A percentile compares a stretch with the other conserved stretches of the same genome.
phyloP scores from a whole-genome alignment of 73 alveolate species.

The Stentor roeselii region DNA sequence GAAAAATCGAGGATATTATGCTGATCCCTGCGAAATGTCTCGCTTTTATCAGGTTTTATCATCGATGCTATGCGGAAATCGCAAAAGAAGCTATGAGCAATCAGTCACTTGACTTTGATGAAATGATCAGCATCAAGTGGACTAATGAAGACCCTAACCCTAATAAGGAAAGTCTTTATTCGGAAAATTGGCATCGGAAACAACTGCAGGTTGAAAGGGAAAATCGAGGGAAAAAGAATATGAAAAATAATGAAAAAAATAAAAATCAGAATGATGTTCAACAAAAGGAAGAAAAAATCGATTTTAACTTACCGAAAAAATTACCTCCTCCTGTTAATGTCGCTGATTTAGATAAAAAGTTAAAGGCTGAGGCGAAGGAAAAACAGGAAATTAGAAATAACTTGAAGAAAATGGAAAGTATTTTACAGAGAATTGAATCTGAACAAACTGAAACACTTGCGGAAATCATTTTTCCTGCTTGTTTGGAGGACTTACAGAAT shows the following conservation, averaged over 20 bases:
- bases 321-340: constrained; percentile 28
- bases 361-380: neutral
- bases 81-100: constrained; percentile 99
- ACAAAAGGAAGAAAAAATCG: neutral
- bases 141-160: constrained; percentile 81
- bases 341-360: constrained; percentile 13
- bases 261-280: neutral
- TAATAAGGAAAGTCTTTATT: constrained; percentile 26
- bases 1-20: constrained; percentile 95
- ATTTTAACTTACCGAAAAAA: constrained; percentile 2
- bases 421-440: constrained; percentile 9
- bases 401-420: constrained; percentile 6
- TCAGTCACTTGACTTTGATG: constrained; percentile 84
- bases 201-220: constrained; percentile 10
- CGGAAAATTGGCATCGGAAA: constrained; percentile 12
- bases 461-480: constrained; percentile 20
- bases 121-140: constrained; percentile 93
- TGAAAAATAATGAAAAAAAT: neutral
- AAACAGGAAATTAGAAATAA: neutral
- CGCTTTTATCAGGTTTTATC: constrained; percentile 91
- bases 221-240: constrained; percentile 18
- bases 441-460: constrained; percentile 27
- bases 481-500: no score
- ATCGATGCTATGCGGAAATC: constrained; percentile 96
- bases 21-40: constrained; percentile 80